Conservation (phyloP, 352 stramenopile genomes). For the Elongisporangium prolatum region DNA sequence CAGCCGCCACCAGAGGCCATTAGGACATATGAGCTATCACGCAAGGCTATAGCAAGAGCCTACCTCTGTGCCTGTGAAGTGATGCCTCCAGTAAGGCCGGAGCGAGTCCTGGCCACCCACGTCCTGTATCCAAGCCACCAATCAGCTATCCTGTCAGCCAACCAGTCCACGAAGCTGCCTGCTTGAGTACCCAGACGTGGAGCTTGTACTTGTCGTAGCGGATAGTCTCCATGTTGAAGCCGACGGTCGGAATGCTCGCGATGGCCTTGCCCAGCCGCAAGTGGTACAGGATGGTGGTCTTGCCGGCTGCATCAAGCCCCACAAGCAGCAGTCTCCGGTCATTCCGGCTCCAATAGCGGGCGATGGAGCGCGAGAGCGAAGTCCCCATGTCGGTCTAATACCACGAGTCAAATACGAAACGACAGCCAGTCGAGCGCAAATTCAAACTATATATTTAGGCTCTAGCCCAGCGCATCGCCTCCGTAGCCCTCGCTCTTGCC, state of each 20-base stretch:
- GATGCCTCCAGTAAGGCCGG: constrained; percentile 78
- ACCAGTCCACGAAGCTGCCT: too few relatives aligned
- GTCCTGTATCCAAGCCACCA: constrained; percentile 32
- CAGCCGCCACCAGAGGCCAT: background rate
- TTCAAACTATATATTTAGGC: background rate
- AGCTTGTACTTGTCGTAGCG: constrained; percentile 70
- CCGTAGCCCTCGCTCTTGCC: constrained; percentile 91
- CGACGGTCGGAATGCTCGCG: constrained; percentile 73
- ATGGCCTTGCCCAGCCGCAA: constrained; percentile 71
- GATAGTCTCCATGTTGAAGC: constrained; percentile 83
- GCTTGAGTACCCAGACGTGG: constrained; percentile 57
- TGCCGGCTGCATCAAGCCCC: constrained; percentile 68
- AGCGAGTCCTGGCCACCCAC: constrained; percentile 77
- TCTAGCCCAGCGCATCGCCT: constrained; percentile 87
- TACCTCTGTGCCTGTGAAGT: constrained; percentile 83
- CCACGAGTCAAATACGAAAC: background rate
- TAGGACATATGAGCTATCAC: background rate
- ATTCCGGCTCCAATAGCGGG: constrained; percentile 73
- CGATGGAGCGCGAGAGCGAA: constrained; percentile 55
- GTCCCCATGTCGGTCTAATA: constrained; percentile 42
- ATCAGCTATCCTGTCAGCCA: constrained; percentile 4
- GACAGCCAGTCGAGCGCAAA: background rate
- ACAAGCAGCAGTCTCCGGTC: constrained; percentile 73
- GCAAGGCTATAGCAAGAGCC: background rate
- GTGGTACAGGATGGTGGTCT: constrained; percentile 83